Conservation (phyloP, 2,329 filamentous ascomycete genomes). For the Pezizomycotina sp. region DNA sequence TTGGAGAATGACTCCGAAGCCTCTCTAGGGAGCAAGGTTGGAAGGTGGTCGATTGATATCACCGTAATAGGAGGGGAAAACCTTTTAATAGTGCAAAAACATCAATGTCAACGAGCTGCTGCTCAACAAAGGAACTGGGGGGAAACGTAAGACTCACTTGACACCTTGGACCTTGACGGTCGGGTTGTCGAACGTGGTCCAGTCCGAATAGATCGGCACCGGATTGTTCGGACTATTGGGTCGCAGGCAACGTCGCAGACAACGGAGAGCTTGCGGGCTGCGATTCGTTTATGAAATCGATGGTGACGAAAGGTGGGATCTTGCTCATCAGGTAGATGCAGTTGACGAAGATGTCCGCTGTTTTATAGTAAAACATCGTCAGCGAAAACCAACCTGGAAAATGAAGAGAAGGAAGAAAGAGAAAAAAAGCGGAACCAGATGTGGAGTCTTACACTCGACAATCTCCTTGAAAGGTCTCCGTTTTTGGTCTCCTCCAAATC, state of each 20-base stretch:
- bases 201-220: slow-evolving; percentile 66
- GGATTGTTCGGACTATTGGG: slow-evolving; percentile 57
- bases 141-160: slow-evolving; percentile 11
- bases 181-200: slow-evolving; percentile 77
- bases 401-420: slow-evolving; percentile 6
- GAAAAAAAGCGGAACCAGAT: slow-evolving; percentile 32
- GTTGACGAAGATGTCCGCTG: slow-evolving; percentile 59
- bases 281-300: slow-evolving; percentile 46
- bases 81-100: background rate
- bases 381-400: background rate
- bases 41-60: slow-evolving; percentile 77
- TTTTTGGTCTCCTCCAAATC: slow-evolving; percentile 66
- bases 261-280: slow-evolving; percentile 57
- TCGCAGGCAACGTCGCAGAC: slow-evolving; percentile 67
- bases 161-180: slow-evolving; percentile 40
- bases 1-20: slow-evolving; percentile 70
- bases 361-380: background rate
- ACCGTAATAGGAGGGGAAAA: slow-evolving; percentile 46
- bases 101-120: background rate
- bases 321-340: slow-evolving; percentile 71
- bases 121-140: background rate
- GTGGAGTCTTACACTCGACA: slow-evolving; percentile 34
- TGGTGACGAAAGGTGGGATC: slow-evolving; percentile 67
- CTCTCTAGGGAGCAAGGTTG: slow-evolving; percentile 68
- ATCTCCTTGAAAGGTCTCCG: slow-evolving; percentile 65